These are phyloP conservation scores for Porcisia deanei DNA, from an alignment of 208 protist genomes.

Conservation along the genomic window DNA sequence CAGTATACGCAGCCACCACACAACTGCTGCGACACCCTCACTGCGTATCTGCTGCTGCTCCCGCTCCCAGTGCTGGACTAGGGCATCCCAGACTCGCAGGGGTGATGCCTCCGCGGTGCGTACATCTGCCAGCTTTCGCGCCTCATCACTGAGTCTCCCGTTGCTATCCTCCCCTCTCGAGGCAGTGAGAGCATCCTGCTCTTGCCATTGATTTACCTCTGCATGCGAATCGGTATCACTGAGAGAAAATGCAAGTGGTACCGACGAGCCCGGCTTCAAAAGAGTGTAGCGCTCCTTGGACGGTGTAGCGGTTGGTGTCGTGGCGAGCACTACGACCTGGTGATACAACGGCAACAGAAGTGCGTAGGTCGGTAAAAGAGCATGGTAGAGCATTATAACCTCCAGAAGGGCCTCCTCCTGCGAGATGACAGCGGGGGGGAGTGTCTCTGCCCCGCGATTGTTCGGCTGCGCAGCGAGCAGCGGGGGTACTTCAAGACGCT, in stretches of 20 bases:
- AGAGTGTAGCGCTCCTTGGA: background rate
- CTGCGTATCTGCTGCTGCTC: slow-evolving; percentile 30
- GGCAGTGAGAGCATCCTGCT: background rate
- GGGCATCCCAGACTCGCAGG: slow-evolving; percentile 22
- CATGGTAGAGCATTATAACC: slow-evolving; percentile 17
- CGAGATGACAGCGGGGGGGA: background rate
- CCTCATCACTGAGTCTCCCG: background rate
- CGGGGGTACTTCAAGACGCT: slow-evolving; percentile 4
- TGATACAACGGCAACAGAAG: slow-evolving; percentile 28
- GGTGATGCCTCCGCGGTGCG: slow-evolving; percentile 9
- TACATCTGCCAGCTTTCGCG: background rate
- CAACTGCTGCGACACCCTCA: slow-evolving; percentile 33
- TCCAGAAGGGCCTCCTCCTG: slow-evolving; percentile 16
- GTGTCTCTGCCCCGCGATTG: background rate
- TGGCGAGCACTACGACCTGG: slow-evolving; percentile 1
- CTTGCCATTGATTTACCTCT: background rate
- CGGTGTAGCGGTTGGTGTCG: background rate
- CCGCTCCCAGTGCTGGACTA: slow-evolving; percentile 37
- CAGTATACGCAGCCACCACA: slow-evolving; percentile 42
- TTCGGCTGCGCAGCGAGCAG: background rate
- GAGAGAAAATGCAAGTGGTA: background rate
- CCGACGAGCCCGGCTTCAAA: background rate
- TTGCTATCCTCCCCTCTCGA: background rate
- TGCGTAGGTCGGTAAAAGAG: slow-evolving; percentile 26
- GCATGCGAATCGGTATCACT: background rate